Base-by-base conservation (phyloP, 176 grass and related monocot genomes). In the Poa pratensis region DNA sequence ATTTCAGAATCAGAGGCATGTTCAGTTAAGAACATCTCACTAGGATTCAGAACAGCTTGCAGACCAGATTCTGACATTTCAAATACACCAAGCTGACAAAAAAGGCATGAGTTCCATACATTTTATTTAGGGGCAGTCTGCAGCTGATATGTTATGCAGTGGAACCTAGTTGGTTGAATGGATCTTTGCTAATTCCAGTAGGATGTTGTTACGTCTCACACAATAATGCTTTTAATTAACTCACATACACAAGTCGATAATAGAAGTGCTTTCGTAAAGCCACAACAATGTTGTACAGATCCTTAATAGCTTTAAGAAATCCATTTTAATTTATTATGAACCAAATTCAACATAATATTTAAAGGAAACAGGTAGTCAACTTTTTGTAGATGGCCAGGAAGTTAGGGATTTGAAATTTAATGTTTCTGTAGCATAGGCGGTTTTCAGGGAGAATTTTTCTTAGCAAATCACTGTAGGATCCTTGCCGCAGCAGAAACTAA, bases 81-180 rank as follows among this genome's bases (percentile, higher is more conserved):
- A 80, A 98, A 95, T 59, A 98, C 91, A 73, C 96, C 96, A 75
- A 98, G 89, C 96, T 98, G 93, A 85, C 74, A 78, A 75, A 82
- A 83, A 77, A 45, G 27, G 8, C 14, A 68, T 35, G 55, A 70
- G 75, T 82, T 48, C 69, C 57, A 70, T 68, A 85, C 57, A 80
- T 46, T 22, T 55, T 68, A 48, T 76, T 88, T 57, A 73, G 37
- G 37, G 18, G 14, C 52, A 60, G 17, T 48, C 19, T 73, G 18
- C 4, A 18, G 23, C 27, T 48, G 51, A 58, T 83, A 24, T 46
- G 37, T 5, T 42, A 37, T 60, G 35, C 35, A 59, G 24, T 32
- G 37, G 23, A 73, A 59, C 37, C 43, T 75, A 64, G 40, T 52
- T 75, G 37, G 55, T 62, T 51, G 30, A 23, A 34, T 51, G 42